Evolutionary conservation across 1,284 basidiomycete genomes (phyloP), one percentile per base, ranked within the genome.

Genomic region (Sphagnurus paluster): DNA sequence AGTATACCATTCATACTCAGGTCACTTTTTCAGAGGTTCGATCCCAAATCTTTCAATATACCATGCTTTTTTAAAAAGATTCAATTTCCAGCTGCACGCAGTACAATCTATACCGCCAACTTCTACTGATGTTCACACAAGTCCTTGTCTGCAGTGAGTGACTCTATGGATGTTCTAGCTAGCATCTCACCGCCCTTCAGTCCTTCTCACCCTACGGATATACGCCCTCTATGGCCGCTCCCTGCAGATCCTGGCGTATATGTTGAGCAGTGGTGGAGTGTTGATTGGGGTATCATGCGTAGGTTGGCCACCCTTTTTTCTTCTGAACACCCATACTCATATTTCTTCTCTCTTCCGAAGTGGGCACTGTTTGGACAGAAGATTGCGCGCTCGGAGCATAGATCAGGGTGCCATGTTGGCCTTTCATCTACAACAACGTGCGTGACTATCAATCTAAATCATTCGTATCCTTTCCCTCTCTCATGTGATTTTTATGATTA

Each of bases 171-270:
- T 8, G 30, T 2, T 14, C 13, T 9, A 40, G 17, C n/a, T 10
- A 21, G 5, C 24, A 14, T 5, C 23, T 36, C 29, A 14, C 19
- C 14, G 20, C 24, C 6, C 16, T 13, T n/a, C 41, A 72, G 71
- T 68, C 25, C 59, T 74, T 11, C 58, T 74, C 19, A 67, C 66
- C 2, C 45, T 71, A 10, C 62, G 72, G 28, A 66, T 69, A 41
- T 74, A 71, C 44, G 72, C 71, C 3, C 49, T 74, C n/a, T 72
- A 69, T 40, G 58, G 58, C 8, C 55, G 68, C 23, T 68, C 67
- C 3, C 26, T 54, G 23, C 56, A 58, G 30, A 59, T 70, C 34
- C 46, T 71, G 25, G 45, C 49, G 1, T 64, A 48, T 39, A 56
- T 69, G 57, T 37, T 65, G 14, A 53, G 52, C 21, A 60, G 53